Conservation (phyloP, 208 protist genomes). For the Chromosphaera perkinsii region DNA sequence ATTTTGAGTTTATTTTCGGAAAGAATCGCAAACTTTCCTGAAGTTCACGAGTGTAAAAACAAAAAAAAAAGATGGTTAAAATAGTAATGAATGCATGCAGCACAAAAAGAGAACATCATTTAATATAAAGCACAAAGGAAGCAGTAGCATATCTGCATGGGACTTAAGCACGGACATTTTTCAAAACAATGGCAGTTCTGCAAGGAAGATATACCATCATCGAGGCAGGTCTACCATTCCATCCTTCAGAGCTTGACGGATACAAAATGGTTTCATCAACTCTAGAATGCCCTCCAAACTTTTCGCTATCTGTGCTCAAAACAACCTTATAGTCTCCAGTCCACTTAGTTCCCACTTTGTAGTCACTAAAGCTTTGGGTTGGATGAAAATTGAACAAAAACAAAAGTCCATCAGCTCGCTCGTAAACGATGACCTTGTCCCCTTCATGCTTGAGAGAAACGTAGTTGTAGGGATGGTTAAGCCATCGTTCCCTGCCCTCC, state of each 20-base stretch:
- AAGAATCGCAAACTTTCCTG: too few relatives aligned
- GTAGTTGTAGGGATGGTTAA: conserved; percentile 23
- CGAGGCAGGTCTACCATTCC: neutral
- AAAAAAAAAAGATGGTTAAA: too few relatives aligned
- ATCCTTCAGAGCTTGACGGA: neutral
- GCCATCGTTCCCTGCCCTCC: conserved; percentile 14
- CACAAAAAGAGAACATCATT: too few relatives aligned
- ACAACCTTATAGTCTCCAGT: conserved; percentile 39
- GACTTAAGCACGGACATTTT: too few relatives aligned
- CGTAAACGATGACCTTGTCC: conserved; percentile 60
- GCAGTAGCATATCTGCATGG: too few relatives aligned
- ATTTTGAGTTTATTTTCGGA: too few relatives aligned
- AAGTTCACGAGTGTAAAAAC: too few relatives aligned
- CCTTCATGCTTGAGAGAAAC: conserved; percentile 59
- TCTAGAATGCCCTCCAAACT: conserved; percentile 1
- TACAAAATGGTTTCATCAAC: conserved; percentile 1
- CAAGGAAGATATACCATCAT: conserved; percentile 6
- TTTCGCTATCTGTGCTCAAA: conserved; percentile 2
- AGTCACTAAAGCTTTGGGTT: conserved; percentile 51
- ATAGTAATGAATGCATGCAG: too few relatives aligned
- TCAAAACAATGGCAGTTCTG: too few relatives aligned
- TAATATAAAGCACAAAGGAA: too few relatives aligned
- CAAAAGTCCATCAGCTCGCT: conserved; percentile 51
- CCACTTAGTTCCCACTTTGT: conserved; percentile 45
- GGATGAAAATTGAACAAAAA: conserved; percentile 77